These are phyloP conservation scores for Pestalotiopsis sp. DNA, from an alignment of 2,329 filamentous ascomycete species.

Conservation along the genomic window DNA sequence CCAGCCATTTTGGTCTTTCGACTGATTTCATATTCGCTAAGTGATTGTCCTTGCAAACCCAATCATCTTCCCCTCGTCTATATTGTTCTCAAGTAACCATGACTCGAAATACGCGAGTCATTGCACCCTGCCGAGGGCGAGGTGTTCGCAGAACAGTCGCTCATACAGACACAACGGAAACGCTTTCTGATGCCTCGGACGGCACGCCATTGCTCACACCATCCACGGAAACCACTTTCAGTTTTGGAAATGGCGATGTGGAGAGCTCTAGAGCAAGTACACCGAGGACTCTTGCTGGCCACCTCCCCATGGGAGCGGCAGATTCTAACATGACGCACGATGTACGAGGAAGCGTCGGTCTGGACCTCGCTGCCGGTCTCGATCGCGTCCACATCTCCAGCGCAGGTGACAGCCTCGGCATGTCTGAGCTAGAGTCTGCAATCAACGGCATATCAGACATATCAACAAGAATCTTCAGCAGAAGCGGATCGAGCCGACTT, in stretches of 20 bases:
- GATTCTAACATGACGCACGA: neutral
- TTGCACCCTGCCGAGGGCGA: too few species aligned
- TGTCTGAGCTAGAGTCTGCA: conserved; percentile 1
- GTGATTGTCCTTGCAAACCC: too few species aligned
- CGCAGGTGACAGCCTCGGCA: neutral
- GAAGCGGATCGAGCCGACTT: neutral
- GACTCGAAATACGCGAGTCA: neutral
- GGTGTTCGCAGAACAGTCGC: neutral
- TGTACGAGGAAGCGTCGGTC: neutral
- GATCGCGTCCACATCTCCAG: neutral
- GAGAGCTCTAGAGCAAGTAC: neutral
- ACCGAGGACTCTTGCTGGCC: neutral
- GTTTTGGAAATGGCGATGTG: neutral
- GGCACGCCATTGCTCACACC: neutral
- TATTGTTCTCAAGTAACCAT: neutral
- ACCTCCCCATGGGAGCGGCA: neutral
- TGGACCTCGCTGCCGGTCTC: neutral
- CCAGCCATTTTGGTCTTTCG: too few species aligned
- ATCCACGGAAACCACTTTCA: neutral
- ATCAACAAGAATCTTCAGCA: neutral
- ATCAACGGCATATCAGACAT: neutral
- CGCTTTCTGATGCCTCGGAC: neutral
- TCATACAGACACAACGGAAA: neutral
- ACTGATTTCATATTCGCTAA: too few species aligned
- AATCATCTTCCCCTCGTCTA: too few species aligned